Evolutionary conservation across 2,329 filamentous ascomycete species (phyloP).

Genomic region (Pseudogymnoascus sp.): DNA sequence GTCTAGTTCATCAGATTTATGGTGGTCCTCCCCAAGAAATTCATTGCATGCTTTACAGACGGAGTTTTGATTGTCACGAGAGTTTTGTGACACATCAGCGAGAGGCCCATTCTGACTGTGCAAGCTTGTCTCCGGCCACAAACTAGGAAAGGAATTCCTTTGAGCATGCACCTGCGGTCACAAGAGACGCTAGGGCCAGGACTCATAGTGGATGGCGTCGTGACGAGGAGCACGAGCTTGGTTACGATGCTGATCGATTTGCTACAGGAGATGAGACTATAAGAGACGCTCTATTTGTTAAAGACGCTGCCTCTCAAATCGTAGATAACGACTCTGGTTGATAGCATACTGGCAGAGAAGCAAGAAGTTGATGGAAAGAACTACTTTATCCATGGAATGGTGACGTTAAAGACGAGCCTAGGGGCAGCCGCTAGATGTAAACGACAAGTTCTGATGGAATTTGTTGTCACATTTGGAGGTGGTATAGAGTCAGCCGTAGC

Average conservation of each 20-base stretch:
- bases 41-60: not conserved
- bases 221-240: not conserved
- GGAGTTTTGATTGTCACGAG: not conserved
- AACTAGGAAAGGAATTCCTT: not conserved
- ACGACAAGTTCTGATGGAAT: too few species aligned
- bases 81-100: not conserved
- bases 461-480: too few species aligned
- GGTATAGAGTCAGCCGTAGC: too few species aligned
- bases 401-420: too few species aligned
- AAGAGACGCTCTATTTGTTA: not conserved
- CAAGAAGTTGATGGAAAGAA: too few species aligned
- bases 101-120: not conserved
- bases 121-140: not conserved
- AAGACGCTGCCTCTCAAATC: not conserved
- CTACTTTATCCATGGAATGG: too few species aligned
- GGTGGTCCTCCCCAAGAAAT: not conserved
- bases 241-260: not conserved
- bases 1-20: not conserved
- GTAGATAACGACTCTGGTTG: too few species aligned
- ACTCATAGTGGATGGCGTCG: constrained; percentile 33
- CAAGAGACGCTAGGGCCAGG: too few species aligned
- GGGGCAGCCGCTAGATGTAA: too few species aligned
- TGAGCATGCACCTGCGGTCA: not conserved
- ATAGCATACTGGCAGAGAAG: too few species aligned
- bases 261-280: not conserved